phyloP scores from a whole-genome alignment of 2,329 filamentous ascomycete species.

The Aspergillus fijiensis region DNA sequence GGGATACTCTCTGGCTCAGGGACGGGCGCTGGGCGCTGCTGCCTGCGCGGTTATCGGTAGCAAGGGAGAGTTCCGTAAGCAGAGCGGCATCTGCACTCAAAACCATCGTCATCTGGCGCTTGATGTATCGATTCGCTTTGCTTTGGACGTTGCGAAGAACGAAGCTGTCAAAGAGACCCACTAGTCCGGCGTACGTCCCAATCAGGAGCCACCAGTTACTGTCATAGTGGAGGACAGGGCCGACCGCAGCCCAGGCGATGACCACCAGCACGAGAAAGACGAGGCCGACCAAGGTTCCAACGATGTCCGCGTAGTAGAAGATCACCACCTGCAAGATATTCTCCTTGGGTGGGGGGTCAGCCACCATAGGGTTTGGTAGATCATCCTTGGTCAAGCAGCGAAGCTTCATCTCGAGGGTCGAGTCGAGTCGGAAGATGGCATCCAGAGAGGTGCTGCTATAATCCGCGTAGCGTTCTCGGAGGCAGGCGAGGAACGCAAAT shows the following conservation, averaged over 20 bases:
- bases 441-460: slow-evolving; percentile 18
- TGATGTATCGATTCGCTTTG: slow-evolving; percentile 22
- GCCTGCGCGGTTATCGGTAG: not conserved
- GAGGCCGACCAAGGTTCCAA: slow-evolving; percentile 45
- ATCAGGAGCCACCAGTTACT: slow-evolving; percentile 52
- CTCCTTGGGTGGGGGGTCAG: slow-evolving; percentile 34
- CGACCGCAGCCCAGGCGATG: slow-evolving; percentile 41
- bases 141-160: slow-evolving; percentile 47
- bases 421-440: slow-evolving; percentile 22
- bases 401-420: slow-evolving; percentile 17
- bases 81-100: slow-evolving; percentile 15
- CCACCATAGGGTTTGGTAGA: slow-evolving; percentile 34
- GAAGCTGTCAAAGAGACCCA: slow-evolving; percentile 49
- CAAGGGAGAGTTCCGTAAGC: not conserved
- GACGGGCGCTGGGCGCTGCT: slow-evolving; percentile 3
- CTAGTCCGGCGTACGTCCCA: slow-evolving; percentile 50
- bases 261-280: slow-evolving; percentile 39
- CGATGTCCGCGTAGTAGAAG: slow-evolving; percentile 42
- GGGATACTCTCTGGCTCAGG: slow-evolving; percentile 23
- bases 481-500: slow-evolving; percentile 25
- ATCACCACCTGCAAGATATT: slow-evolving; percentile 38
- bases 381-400: slow-evolving; percentile 19
- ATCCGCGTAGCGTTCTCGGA: slow-evolving; percentile 22
- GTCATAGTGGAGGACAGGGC: slow-evolving; percentile 41
- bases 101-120: slow-evolving; percentile 14